A percentile compares a stretch with the other conserved stretches of the same genome.
Evolutionary conservation across 768 basidiomycete genomes (phyloP).

Genomic region (Rhodocollybia butyracea): DNA sequence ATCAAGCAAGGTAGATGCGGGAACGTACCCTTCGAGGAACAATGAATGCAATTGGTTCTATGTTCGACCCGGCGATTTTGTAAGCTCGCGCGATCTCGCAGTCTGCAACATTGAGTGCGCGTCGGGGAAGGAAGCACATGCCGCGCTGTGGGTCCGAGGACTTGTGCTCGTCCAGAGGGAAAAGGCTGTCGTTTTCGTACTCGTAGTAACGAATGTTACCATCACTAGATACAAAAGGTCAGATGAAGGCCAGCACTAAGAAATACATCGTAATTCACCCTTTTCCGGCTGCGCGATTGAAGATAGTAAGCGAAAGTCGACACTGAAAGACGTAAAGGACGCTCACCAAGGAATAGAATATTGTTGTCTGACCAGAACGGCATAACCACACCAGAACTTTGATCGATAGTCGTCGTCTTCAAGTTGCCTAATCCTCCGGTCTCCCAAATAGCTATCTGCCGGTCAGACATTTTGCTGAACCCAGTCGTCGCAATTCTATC

Average conservation of each 20-base stretch:
- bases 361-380: constrained; percentile 97
- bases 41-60: constrained; percentile 94
- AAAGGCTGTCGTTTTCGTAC: constrained; percentile 82
- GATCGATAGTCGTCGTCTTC: constrained; percentile 80
- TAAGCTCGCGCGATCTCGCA: constrained; percentile 96
- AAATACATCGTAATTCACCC: constrained; percentile 47
- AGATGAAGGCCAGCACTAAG: constrained; percentile 6
- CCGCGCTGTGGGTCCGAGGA: constrained; percentile 92
- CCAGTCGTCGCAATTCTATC: constrained; percentile 93
- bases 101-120: constrained; percentile 82
- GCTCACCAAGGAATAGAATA: constrained; percentile 76
- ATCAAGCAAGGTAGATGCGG: background rate
- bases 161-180: constrained; percentile 79
- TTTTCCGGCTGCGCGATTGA: constrained; percentile 66
- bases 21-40: constrained; percentile 82
- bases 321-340: background rate
- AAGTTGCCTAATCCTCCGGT: constrained; percentile 68
- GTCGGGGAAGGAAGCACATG: constrained; percentile 94
- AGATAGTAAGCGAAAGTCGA: constrained; percentile 4
- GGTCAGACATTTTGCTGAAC: constrained; percentile 95
- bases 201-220: constrained; percentile 99
- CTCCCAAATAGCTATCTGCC: constrained; percentile 91
- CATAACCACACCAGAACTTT: constrained; percentile 92
- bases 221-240: constrained; percentile 50
- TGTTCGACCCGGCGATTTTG: constrained; percentile 69